These are phyloP conservation scores for Pleurotus salmoneostramineus DNA, from an alignment of 768 basidiomycete genomes.

Conservation along the genomic window DNA sequence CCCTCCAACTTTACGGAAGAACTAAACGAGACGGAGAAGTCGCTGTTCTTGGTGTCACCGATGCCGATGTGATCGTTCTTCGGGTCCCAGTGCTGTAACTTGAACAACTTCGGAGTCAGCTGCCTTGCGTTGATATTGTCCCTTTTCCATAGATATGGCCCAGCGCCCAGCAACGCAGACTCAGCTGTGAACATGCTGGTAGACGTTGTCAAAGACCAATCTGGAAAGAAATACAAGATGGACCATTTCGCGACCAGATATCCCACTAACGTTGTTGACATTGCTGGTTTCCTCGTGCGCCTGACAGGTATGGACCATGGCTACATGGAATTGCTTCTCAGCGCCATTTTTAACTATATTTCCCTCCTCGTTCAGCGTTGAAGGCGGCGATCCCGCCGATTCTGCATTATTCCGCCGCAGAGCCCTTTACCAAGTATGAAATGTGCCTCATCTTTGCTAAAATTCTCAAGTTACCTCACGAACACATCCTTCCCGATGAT, in stretches of 20 bases:
- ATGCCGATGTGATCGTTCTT: conserved; percentile 63
- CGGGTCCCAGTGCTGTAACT: conserved; percentile 87
- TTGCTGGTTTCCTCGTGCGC: conserved; percentile 80
- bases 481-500: conserved; percentile 71
- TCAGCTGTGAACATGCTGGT: conserved; percentile 86
- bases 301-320: conserved; percentile 50
- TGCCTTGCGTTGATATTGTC: conserved; percentile 6
- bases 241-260: conserved; percentile 92
- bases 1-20: conserved; percentile 83
- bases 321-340: not conserved
- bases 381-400: conserved; percentile 58
- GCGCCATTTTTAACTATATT: not conserved
- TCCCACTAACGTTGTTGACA: conserved; percentile 88
- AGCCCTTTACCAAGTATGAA: conserved; percentile 89
- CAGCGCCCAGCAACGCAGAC: conserved; percentile 79
- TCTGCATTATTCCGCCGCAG: conserved; percentile 80
- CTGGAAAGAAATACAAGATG: conserved; percentile 90
- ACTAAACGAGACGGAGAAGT: conserved; percentile 88
- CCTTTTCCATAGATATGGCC: conserved; percentile 66
- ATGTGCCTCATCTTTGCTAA: conserved; percentile 80
- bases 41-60: conserved; percentile 59
- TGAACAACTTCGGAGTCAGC: not conserved
- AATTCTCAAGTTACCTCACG: conserved; percentile 65
- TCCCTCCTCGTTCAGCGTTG: conserved; percentile 17
- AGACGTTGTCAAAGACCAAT: conserved; percentile 83